A percentile compares a stretch with the other conserved stretches of the same genome.
phyloP scores from a whole-genome alignment of 768 basidiomycete genomes.

The Wakefieldia striispora region DNA sequence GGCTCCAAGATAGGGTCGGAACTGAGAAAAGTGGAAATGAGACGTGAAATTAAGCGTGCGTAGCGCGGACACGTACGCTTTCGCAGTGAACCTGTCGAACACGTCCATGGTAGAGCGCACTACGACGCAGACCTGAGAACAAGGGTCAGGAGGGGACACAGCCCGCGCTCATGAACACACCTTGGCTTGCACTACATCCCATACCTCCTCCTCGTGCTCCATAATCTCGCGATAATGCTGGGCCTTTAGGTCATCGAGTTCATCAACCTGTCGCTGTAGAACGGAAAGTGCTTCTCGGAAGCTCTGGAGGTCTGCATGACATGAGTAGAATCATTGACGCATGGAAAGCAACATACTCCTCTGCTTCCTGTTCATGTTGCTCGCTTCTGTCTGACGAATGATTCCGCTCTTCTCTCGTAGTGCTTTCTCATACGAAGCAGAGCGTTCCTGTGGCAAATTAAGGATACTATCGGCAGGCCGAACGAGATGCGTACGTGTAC shows the following conservation, averaged over 20 bases:
- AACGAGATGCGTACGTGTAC: constrained; percentile 52
- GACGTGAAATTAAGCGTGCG: constrained; percentile 7
- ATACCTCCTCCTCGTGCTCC: constrained; percentile 94
- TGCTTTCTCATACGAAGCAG: constrained; percentile 76
- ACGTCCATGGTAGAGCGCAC: constrained; percentile 91
- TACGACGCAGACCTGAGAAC: constrained; percentile 64
- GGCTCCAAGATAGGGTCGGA: constrained; percentile 90
- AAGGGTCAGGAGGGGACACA: constrained; percentile 13
- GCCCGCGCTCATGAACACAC: constrained; percentile 34
- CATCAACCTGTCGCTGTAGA: constrained; percentile 87
- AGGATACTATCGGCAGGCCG: neutral
- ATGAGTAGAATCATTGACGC: constrained; percentile 7
- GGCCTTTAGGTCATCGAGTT: constrained; percentile 81
- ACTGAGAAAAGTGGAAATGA: constrained; percentile 34
- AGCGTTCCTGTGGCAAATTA: constrained; percentile 63
- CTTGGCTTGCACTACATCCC: constrained; percentile 88
- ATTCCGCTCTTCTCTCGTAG: constrained; percentile 80
- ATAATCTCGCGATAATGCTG: constrained; percentile 86
- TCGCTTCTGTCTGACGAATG: constrained; percentile 82
- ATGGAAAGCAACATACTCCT: constrained; percentile 57
- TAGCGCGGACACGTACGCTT: constrained; percentile 57
- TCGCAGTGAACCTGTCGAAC: constrained; percentile 82
- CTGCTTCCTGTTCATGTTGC: constrained; percentile 81
- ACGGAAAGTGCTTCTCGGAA: constrained; percentile 82
- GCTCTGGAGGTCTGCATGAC: constrained; percentile 71